Evolutionary conservation across 805 yeast species (phyloP).

Genomic region (Zygosaccharomyces bisporus): DNA sequence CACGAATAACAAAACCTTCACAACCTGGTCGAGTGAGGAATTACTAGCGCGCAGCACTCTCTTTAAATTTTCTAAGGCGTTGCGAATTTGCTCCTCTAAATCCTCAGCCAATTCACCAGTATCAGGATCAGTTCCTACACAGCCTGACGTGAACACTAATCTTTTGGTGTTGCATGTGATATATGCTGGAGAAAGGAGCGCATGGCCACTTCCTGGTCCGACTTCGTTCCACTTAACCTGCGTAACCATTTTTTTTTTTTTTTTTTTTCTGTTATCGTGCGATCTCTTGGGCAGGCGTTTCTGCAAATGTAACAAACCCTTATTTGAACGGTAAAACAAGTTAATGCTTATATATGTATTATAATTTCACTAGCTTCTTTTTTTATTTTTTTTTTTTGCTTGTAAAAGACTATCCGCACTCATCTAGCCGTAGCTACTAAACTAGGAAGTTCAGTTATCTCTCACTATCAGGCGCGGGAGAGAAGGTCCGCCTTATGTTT

Average conservation of each 20-base stretch:
- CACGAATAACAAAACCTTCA: slow-evolving; percentile 50
- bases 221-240: slow-evolving; percentile 39
- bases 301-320: no score
- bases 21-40: slow-evolving; percentile 43
- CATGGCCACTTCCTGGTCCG: slow-evolving; percentile 28
- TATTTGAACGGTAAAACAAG: no score
- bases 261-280: no score
- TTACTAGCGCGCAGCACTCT: slow-evolving; percentile 44
- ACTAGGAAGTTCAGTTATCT: background rate
- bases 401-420: background rate
- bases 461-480: background rate
- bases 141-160: slow-evolving; percentile 48
- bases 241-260: slow-evolving; percentile 23
- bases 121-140: slow-evolving; percentile 41
- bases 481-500: background rate
- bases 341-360: no score
- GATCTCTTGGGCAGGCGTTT: no score
- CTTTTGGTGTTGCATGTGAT: slow-evolving; percentile 36
- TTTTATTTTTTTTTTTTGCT: background rate
- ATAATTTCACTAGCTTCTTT: no score
- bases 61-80: slow-evolving; percentile 43
- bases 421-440: background rate
- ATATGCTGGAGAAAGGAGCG: slow-evolving; percentile 42
- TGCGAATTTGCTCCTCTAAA: slow-evolving; percentile 44
- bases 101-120: slow-evolving; percentile 42